Conservation (phyloP, 352 stramenopile genomes). For the Globisporangium recalcitrans region DNA sequence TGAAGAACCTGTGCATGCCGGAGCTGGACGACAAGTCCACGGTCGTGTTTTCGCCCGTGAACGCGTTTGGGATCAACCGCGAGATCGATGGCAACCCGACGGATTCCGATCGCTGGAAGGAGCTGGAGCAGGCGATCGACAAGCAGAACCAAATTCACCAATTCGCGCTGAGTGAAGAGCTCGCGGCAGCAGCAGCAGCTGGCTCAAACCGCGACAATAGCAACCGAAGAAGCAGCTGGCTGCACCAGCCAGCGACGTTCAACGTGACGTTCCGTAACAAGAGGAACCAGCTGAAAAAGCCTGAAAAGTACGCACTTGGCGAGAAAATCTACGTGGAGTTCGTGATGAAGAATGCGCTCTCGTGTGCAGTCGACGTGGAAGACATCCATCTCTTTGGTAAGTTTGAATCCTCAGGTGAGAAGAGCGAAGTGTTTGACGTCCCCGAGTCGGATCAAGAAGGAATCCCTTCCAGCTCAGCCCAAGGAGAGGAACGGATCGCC, state of each 20-base stretch:
- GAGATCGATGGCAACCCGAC: conserved; percentile 61
- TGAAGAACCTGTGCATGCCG: conserved; percentile 71
- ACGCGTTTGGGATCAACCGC: conserved; percentile 62
- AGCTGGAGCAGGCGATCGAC: conserved; percentile 44
- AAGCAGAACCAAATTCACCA: conserved; percentile 67
- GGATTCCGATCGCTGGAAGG: conserved; percentile 56
- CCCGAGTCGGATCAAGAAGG: conserved; percentile 24
- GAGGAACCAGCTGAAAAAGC: conserved; percentile 30
- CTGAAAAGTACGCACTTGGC: conserved; percentile 59
- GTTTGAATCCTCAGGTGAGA: conserved; percentile 34
- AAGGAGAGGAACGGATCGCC: conserved; percentile 30
- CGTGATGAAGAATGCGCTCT: conserved; percentile 84
- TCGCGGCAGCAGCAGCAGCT: neutral
- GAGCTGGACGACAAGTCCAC: conserved; percentile 81
- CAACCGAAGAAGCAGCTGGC: conserved; percentile 30
- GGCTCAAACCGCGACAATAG: neutral
- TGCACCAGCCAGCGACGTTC: conserved; percentile 43
- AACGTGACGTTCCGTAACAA: conserved; percentile 54
- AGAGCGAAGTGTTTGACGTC: conserved; percentile 33
- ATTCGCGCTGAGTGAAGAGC: conserved; percentile 26
- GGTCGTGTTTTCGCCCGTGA: conserved; percentile 72
- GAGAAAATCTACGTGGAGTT: conserved; percentile 86
- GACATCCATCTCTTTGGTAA: conserved; percentile 79
- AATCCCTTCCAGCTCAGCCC: no score
- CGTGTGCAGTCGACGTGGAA: conserved; percentile 75